These are phyloP conservation scores for Calonectria crousiana DNA, from an alignment of 2,329 filamentous ascomycete genomes.

Conservation along the genomic window DNA sequence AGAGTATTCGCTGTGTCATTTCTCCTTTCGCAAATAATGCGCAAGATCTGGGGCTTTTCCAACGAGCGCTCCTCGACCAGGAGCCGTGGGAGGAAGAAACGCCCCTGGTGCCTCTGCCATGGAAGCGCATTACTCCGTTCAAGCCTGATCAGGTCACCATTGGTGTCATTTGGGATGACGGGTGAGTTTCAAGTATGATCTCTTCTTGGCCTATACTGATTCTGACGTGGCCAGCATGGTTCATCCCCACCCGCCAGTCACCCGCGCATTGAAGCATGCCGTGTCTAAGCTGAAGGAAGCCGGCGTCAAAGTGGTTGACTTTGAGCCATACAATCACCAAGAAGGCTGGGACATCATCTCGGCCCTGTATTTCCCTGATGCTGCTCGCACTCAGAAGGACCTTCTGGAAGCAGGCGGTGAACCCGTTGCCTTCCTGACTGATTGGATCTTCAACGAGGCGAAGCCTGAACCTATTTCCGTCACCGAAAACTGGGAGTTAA, in stretches of 20 bases:
- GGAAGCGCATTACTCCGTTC: conserved; percentile 45
- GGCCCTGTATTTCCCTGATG: conserved; percentile 39
- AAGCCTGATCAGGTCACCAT: conserved; percentile 1
- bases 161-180: conserved; percentile 2
- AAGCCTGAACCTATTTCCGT: conserved; percentile 15
- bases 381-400: conserved; percentile 29
- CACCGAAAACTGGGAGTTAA: conserved; percentile 38
- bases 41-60: conserved; percentile 52
- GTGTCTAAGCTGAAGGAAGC: conserved; percentile 32
- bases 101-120: conserved; percentile 54
- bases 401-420: conserved; percentile 37
- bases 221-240: neutral
- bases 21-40: neutral
- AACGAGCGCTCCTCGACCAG: conserved; percentile 51
- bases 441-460: conserved; percentile 35
- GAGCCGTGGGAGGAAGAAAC: conserved; percentile 58
- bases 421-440: conserved; percentile 38
- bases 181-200: neutral
- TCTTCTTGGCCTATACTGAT: no score
- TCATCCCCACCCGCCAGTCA: conserved; percentile 42
- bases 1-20: conserved; percentile 46
- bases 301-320: conserved; percentile 40
- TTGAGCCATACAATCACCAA: conserved; percentile 36
- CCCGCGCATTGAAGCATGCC: conserved; percentile 32
- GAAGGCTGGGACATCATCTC: conserved; percentile 37